Conservation (phyloP, 768 basidiomycete species). For the Rhodotorula kratochvilovae region DNA sequence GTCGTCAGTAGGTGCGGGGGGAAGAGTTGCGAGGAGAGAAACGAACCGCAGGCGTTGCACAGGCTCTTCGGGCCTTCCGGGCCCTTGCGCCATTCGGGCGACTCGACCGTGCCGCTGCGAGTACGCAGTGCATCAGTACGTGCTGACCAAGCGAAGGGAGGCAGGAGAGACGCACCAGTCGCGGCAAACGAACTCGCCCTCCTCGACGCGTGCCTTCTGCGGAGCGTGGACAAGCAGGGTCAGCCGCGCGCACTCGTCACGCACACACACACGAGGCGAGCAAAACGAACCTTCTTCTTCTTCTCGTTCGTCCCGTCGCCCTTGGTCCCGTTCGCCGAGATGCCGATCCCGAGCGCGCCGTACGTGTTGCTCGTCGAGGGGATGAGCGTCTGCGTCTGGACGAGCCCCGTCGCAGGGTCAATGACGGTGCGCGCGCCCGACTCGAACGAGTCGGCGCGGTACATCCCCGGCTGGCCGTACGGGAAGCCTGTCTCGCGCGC, state of each 20-base stretch:
- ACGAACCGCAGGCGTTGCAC: constrained; percentile 84
- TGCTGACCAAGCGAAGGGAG: neutral
- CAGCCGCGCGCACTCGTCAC: neutral
- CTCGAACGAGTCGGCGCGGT: constrained; percentile 27
- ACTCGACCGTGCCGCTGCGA: constrained; percentile 75
- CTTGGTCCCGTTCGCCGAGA: constrained; percentile 29
- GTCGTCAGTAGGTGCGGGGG: neutral
- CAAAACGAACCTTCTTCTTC: constrained; percentile 37
- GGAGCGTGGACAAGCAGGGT: neutral
- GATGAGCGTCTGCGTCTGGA: constrained; percentile 32
- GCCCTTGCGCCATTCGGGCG: constrained; percentile 97
- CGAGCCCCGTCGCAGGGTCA: constrained; percentile 36
- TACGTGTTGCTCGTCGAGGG: constrained; percentile 40
- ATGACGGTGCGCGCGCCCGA: constrained; percentile 7
- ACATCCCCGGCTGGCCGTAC: constrained; percentile 16
- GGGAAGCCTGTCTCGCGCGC: constrained; percentile 1
- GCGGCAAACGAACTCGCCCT: constrained; percentile 44
- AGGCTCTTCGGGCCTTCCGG: constrained; percentile 91
- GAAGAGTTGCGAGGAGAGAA: neutral
- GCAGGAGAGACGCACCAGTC: constrained; percentile 51
- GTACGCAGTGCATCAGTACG: neutral
- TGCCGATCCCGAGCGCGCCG: constrained; percentile 42
- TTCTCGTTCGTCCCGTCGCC: constrained; percentile 36
- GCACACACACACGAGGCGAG: too few species aligned
- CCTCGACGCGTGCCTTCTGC: constrained; percentile 38